phyloP scores from a whole-genome alignment of 139 green algal species.

The Limnomonas spitsbergensis region DNA sequence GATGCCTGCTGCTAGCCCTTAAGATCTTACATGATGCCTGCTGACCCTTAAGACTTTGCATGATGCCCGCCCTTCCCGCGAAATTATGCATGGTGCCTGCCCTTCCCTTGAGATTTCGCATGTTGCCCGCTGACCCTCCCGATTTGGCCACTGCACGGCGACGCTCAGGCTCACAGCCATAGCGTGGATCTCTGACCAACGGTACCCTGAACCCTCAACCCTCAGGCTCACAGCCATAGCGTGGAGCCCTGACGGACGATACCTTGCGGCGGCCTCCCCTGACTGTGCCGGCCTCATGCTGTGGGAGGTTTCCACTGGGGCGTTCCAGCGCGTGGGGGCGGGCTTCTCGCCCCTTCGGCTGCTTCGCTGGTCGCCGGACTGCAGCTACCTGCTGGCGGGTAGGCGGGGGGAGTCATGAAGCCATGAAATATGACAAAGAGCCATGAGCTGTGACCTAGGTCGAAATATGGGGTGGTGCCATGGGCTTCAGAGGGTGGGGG shows the following conservation, averaged over 20 bases:
- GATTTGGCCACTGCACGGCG: too few relatives aligned
- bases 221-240: conserved; percentile 37
- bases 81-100: too few relatives aligned
- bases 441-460: not conserved
- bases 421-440: not conserved
- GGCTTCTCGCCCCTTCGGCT: conserved; percentile 26
- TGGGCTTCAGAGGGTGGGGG: not conserved
- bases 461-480: not conserved
- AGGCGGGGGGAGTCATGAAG: not conserved
- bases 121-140: too few relatives aligned
- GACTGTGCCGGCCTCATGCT: conserved; percentile 42
- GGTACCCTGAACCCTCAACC: too few relatives aligned
- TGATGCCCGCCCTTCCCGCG: too few relatives aligned
- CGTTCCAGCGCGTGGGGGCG: conserved; percentile 11
- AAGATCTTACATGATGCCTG: too few relatives aligned
- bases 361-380: conserved; percentile 52
- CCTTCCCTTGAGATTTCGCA: too few relatives aligned
- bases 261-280: conserved; percentile 45
- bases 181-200: too few relatives aligned
- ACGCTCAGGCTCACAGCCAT: too few relatives aligned
- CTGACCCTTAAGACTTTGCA: too few relatives aligned
- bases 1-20: too few relatives aligned
- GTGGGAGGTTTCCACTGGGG: conserved; percentile 45
- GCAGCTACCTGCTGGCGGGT: conserved; percentile 50
- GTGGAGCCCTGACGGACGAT: conserved; percentile 47